Evolutionary conservation across 345 rosid species (phyloP).

Genomic region (Corchorus capsularis): DNA sequence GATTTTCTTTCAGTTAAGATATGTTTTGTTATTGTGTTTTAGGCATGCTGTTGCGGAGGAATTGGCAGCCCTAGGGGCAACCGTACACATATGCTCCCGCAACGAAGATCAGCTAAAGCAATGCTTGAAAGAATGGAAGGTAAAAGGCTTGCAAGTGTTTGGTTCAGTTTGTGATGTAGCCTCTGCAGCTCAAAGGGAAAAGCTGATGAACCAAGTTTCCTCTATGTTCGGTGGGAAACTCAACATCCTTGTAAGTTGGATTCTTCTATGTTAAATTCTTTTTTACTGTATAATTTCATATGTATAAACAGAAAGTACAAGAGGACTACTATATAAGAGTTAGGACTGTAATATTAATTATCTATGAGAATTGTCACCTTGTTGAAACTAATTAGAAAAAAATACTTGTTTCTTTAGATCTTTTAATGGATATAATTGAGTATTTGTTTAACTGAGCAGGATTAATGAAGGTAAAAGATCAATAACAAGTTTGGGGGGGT

Average conservation of each 20-base stretch:
- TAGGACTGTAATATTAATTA: background rate
- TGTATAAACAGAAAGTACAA: background rate
- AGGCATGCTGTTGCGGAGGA: constrained; percentile 70
- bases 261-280: background rate
- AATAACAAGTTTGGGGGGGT: background rate
- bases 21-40: background rate
- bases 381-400: background rate
- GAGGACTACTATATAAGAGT: background rate
- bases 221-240: constrained; percentile 46
- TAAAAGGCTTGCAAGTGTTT: constrained; percentile 44
- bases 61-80: constrained; percentile 58
- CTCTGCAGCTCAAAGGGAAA: constrained; percentile 33
- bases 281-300: too few relatives aligned
- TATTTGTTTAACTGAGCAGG: background rate
- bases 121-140: constrained; percentile 48
- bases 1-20: background rate
- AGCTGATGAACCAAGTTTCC: constrained; percentile 44
- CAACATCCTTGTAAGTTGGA: constrained; percentile 46
- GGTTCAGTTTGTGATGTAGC: constrained; percentile 53
- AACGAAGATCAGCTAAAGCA: constrained; percentile 50
- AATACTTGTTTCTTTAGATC: background rate
- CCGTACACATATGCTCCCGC: constrained; percentile 65
- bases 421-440: background rate
- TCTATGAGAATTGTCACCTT: background rate
- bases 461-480: background rate